phyloP scores from a whole-genome alignment of 208 protist species.

The Trypanosoma brucei region DNA sequence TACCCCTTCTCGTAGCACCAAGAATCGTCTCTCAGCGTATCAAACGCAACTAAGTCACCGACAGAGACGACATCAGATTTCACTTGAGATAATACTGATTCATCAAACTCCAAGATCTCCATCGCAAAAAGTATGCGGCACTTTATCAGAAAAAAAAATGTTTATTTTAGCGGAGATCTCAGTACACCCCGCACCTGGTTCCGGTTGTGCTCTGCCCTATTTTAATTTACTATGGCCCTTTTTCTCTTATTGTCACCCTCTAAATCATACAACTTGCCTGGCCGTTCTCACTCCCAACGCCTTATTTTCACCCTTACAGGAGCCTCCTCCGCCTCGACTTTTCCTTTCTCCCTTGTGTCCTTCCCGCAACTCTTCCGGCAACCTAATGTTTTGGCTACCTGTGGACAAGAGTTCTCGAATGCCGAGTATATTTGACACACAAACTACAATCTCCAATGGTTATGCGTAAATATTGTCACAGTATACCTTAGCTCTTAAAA shows the following conservation, averaged over 20 bases:
- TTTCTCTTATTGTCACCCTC: neutral
- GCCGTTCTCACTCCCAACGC: too few relatives aligned
- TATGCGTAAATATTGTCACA: too few relatives aligned
- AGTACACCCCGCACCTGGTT: neutral
- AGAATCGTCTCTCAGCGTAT: slow-evolving; percentile 6
- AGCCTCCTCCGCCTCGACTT: too few relatives aligned
- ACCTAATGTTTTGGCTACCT: too few relatives aligned
- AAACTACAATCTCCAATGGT: too few relatives aligned
- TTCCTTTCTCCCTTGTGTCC: too few relatives aligned
- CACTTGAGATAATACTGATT: neutral
- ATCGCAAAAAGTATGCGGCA: neutral
- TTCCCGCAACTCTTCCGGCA: too few relatives aligned
- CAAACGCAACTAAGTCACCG: slow-evolving; percentile 15
- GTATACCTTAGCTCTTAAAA: too few relatives aligned
- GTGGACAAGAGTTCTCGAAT: too few relatives aligned
- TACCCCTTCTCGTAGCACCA: slow-evolving; percentile 12
- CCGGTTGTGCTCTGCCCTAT: neutral
- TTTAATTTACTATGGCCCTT: neutral
- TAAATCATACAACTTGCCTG: too few relatives aligned
- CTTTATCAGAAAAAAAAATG: slow-evolving; percentile 1
- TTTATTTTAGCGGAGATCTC: neutral
- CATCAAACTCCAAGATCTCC: neutral
- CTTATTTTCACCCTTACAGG: too few relatives aligned
- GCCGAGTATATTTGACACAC: too few relatives aligned
- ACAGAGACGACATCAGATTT: slow-evolving; percentile 8